Base-by-base conservation (phyloP, 345 rosid species). In the Cardamine chenopodiifolia region DNA sequence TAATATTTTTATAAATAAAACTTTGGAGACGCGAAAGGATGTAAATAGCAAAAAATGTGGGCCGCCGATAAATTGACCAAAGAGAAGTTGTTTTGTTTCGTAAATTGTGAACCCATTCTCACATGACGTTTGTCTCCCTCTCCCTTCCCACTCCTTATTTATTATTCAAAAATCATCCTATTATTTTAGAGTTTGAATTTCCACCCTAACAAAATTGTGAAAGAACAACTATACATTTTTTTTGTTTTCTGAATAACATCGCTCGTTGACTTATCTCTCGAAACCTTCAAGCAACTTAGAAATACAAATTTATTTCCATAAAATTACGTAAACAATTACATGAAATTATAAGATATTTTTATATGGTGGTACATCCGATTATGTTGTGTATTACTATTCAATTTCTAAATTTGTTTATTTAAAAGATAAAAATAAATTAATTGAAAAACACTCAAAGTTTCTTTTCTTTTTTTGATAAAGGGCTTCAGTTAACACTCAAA, bases 21-120 rank as follows among this genome's bases (percentile, higher is more conserved):
- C 2, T 47, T 23, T 8, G 13, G 34, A 53, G 52, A 42, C 9
- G 22, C 52, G 23, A 23, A 15, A 62, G 23, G 47, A 40, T 39
- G 69, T 19, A 52, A 62, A 61, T 18, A 25, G 12, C 26, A 19
- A 50, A 62, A 19, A 45, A 37, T 53, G 72, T 45, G 52, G 22
- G 55, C 65, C 26, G 72, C 78, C 72, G 72, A 45, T 48, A 66
- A 74, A 66, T 37, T 65, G 72, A 74, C 78, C 59, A 74, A 74
- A 47, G 72, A 39, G 59, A 32, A 61, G 50, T 22, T 31, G 39
- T 66, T 56, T 32, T 17, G 57, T 74, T 56, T 66, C 49, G 60
- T n/a, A 37, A 58, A 48, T 8, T 66, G 72, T 48, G 72, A 39
- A 18, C 3, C 60, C 23, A 57, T 57, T 23, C 37, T 32, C 66